Evolutionary conservation across 2,329 filamentous ascomycete genomes (phyloP).

Genomic region (Talaromyces sp.): DNA sequence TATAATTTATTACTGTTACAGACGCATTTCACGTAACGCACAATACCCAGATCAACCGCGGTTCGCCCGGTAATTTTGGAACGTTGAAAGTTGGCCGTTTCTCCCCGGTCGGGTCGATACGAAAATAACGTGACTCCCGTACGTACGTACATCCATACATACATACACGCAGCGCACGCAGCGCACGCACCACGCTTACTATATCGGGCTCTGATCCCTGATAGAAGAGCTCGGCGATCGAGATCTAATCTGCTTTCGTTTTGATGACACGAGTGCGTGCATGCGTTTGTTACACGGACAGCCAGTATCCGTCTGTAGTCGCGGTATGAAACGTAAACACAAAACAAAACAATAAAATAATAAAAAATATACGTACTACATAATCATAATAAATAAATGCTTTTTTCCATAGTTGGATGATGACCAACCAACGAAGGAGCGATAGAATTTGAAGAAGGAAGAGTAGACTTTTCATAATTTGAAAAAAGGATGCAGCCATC

Average conservation of each 20-base stretch:
- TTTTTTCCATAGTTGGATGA: too few relatives aligned
- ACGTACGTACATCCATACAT: not conserved
- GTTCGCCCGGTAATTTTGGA: not conserved
- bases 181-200: not conserved
- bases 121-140: not conserved
- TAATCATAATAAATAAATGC: too few relatives aligned
- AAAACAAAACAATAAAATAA: too few relatives aligned
- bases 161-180: not conserved
- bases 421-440: not conserved
- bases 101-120: not conserved
- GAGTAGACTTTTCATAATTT: not conserved
- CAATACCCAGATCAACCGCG: not conserved
- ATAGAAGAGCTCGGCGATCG: constrained; percentile 4
- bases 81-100: not conserved
- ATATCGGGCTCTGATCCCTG: constrained; percentile 4
- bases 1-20: not conserved
- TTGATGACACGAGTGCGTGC: not conserved
- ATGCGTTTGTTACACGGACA: not conserved
- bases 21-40: not conserved
- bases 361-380: too few relatives aligned
- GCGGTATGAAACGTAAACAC: too few relatives aligned
- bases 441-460: not conserved
- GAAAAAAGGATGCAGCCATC: not conserved
- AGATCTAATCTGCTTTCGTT: constrained; percentile 9
- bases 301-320: too few relatives aligned